phyloP scores from a whole-genome alignment of 108 stramenopile species.

The Chaetoceros tenuissimus region DNA sequence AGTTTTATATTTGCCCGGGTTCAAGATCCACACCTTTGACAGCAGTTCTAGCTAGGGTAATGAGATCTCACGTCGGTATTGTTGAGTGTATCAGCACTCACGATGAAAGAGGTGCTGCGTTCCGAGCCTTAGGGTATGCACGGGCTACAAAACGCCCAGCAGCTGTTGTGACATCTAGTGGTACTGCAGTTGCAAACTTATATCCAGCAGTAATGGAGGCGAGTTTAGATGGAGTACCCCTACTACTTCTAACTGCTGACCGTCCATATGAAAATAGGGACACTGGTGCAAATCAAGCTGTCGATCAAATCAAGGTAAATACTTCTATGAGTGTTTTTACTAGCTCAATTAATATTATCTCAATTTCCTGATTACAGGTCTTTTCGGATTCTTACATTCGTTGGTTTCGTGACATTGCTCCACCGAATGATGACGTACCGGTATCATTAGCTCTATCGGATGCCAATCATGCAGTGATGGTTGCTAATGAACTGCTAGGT shows the following conservation, averaged over 20 bases:
- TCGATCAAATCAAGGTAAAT: constrained; percentile 78
- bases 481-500: constrained; percentile 43
- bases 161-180: constrained; percentile 84
- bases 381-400: constrained; percentile 69
- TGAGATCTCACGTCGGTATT: constrained; percentile 49
- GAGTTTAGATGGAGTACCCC: constrained; percentile 64
- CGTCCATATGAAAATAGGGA: constrained; percentile 85
- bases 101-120: constrained; percentile 92
- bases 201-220: constrained; percentile 87
- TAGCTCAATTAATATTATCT: too few relatives aligned
- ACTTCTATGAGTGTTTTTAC: neutral
- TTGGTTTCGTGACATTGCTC: constrained; percentile 82
- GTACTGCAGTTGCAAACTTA: constrained; percentile 89
- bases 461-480: constrained; percentile 67
- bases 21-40: constrained; percentile 87
- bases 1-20: constrained; percentile 86
- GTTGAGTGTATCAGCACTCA: constrained; percentile 69
- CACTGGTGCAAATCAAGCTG: constrained; percentile 87
- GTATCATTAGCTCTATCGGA: constrained; percentile 71
- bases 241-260: constrained; percentile 87
- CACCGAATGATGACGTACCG: constrained; percentile 76
- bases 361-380: constrained; percentile 10
- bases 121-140: constrained; percentile 84
- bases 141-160: constrained; percentile 63
- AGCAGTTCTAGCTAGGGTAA: constrained; percentile 58